Percentiles rank a stretch among this genome's conserved stretches.
Evolutionary conservation across 257 asterid species (phyloP).

Genomic region (Primulina tabacum): DNA sequence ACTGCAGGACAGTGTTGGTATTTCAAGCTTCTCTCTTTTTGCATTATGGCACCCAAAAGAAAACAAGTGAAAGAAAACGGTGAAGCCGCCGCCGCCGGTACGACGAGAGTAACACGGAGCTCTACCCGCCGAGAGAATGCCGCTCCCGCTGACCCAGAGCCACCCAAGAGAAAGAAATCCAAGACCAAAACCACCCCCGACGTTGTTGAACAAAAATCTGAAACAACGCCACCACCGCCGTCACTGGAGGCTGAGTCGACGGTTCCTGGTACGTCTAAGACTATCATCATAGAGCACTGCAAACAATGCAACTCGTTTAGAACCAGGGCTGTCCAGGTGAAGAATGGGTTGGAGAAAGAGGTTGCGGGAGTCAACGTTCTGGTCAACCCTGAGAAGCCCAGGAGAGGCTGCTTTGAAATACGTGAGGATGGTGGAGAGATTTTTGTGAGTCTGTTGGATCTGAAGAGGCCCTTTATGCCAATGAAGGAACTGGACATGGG

Average conservation of each 20-base stretch:
- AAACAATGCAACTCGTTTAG: conserved; percentile 62
- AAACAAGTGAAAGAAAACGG: conserved; percentile 13
- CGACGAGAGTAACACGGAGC: conserved; percentile 36
- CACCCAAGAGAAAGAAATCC: conserved; percentile 36
- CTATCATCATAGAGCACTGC: conserved; percentile 64
- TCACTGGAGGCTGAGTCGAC: conserved; percentile 9
- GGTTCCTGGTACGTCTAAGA: conserved; percentile 28
- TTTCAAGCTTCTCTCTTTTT: background rate
- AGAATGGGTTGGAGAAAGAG: conserved; percentile 52
- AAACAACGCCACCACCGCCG: background rate
- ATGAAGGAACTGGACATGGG: conserved; percentile 71
- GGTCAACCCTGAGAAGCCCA: conserved; percentile 75
- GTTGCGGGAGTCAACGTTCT: conserved; percentile 51
- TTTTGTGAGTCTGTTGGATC: conserved; percentile 56
- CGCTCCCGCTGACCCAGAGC: conserved; percentile 24
- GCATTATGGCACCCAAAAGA: conserved; percentile 42
- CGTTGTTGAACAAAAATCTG: background rate
- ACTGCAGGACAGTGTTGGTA: background rate
- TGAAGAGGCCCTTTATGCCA: conserved; percentile 71
- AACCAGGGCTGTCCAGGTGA: conserved; percentile 58
- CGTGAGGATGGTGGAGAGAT: conserved; percentile 65
- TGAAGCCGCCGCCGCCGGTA: conserved; percentile 19
- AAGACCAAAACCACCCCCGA: conserved; percentile 25
- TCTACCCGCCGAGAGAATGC: conserved; percentile 31
- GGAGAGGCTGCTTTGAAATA: conserved; percentile 84